Evolutionary conservation across 2,329 filamentous ascomycete genomes (phyloP).

Genomic region (Aspergillus fructus): DNA sequence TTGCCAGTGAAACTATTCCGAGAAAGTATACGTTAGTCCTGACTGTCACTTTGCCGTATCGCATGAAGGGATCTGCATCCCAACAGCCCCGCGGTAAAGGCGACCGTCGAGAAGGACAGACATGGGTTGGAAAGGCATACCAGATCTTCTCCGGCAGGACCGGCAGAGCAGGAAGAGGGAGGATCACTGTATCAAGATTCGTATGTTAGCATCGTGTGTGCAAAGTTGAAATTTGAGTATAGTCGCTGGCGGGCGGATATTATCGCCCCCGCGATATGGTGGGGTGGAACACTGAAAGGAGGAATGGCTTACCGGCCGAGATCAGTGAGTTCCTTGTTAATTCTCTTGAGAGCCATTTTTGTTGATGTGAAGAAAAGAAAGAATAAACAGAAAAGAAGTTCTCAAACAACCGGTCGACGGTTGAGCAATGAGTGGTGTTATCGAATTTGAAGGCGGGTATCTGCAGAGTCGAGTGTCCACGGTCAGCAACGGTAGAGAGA

Average conservation of each 20-base stretch:
- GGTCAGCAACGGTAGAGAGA: slow-evolving; percentile 7
- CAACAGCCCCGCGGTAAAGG: slow-evolving; percentile 25
- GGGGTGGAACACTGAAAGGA: slow-evolving; percentile 16
- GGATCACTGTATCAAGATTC: slow-evolving; percentile 69
- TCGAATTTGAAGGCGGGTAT: slow-evolving; percentile 17
- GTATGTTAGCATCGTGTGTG: slow-evolving; percentile 10
- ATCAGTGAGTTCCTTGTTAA: slow-evolving; percentile 55
- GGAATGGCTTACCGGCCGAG: slow-evolving; percentile 48
- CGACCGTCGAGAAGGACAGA: slow-evolving; percentile 12
- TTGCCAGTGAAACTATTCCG: slow-evolving; percentile 94
- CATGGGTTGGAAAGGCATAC: slow-evolving; percentile 57
- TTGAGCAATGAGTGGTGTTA: slow-evolving; percentile 13
- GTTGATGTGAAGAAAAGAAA: slow-evolving; percentile 18
- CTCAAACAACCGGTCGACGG: slow-evolving; percentile 8
- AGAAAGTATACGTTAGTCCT: slow-evolving; percentile 32
- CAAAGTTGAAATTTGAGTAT: neutral
- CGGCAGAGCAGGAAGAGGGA: slow-evolving; percentile 97
- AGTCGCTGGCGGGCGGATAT: neutral
- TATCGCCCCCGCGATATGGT: slow-evolving; percentile 22
- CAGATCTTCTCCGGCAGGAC: slow-evolving; percentile 94
- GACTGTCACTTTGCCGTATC: neutral
- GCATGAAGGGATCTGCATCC: slow-evolving; percentile 2
- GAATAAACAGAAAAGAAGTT: slow-evolving; percentile 8
- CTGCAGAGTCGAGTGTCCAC: slow-evolving; percentile 15
- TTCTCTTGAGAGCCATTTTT: slow-evolving; percentile 53